Conservation (phyloP, 345 rosid species). For the Melastoma malabathricum region DNA sequence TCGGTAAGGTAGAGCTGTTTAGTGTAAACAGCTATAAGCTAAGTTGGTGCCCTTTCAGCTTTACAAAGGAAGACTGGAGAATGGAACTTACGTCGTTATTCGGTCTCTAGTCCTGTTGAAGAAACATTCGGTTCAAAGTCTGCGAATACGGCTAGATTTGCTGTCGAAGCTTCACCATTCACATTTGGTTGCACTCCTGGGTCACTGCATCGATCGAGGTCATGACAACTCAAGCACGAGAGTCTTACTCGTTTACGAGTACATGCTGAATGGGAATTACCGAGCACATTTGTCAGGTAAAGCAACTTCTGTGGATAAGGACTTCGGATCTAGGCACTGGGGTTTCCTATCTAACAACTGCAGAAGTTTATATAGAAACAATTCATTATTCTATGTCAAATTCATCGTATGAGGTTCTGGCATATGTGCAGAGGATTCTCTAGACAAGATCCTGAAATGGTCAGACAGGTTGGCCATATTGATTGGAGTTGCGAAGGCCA, state of each 20-base stretch:
- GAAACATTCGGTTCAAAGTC: slow-evolving; percentile 58
- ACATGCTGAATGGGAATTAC: slow-evolving; percentile 51
- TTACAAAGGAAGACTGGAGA: slow-evolving; percentile 69
- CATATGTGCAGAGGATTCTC: slow-evolving; percentile 36
- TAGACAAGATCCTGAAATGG: slow-evolving; percentile 74
- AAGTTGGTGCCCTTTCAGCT: slow-evolving; percentile 37
- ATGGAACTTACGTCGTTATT: slow-evolving; percentile 58
- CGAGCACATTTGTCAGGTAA: slow-evolving; percentile 68
- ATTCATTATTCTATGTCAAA: not conserved
- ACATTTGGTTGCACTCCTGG: slow-evolving; percentile 70
- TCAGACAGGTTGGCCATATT: slow-evolving; percentile 66
- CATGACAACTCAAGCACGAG: slow-evolving; percentile 34
- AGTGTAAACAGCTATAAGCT: not conserved
- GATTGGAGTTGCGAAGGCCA: slow-evolving; percentile 86
- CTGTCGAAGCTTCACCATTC: slow-evolving; percentile 88
- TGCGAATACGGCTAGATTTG: slow-evolving; percentile 57
- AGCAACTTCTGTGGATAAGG: too few species aligned
- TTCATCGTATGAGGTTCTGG: not conserved
- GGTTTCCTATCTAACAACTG: not conserved
- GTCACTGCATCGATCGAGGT: slow-evolving; percentile 54
- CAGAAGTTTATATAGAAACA: slow-evolving; percentile 1
- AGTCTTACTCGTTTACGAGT: slow-evolving; percentile 76
- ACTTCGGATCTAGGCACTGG: too few species aligned
- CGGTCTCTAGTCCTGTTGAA: slow-evolving; percentile 44
- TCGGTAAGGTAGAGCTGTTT: too few species aligned